Conservation (phyloP, 164 flowering plant species). For the Umbellularia californica region DNA sequence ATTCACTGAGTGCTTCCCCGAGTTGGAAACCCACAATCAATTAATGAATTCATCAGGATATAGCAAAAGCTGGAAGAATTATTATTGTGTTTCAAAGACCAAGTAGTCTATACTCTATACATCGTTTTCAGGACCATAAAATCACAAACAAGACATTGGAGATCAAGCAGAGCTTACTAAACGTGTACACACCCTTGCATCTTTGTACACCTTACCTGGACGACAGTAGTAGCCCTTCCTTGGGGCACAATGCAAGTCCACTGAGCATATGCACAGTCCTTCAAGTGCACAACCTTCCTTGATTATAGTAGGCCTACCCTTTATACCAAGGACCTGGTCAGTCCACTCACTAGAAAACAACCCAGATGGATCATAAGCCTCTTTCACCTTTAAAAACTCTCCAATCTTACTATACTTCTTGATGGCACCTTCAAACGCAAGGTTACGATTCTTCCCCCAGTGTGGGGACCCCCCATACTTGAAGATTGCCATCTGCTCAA, state of each 20-base stretch:
- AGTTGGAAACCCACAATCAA: too few species aligned
- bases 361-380: constrained; percentile 53
- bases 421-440: constrained; percentile 54
- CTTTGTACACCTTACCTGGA: constrained; percentile 52
- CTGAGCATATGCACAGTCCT: constrained; percentile 70
- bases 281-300: constrained; percentile 74
- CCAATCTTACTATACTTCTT: constrained; percentile 33
- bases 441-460: constrained; percentile 78
- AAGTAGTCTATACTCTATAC: too few species aligned
- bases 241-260: constrained; percentile 68
- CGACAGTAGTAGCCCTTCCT: constrained; percentile 55
- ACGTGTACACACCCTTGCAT: constrained; percentile 62
- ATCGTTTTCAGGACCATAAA: too few species aligned
- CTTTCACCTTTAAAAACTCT: constrained; percentile 52
- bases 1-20: too few species aligned
- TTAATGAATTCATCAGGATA: too few species aligned
- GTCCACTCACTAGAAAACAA: constrained; percentile 77
- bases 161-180: neutral
- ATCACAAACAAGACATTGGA: neutral
- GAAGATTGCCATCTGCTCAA: constrained; percentile 66
- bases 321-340: constrained; percentile 62
- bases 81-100: too few species aligned
- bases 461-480: constrained; percentile 67
- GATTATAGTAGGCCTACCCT: constrained; percentile 26
- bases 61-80: too few species aligned